Evolutionary conservation across 768 basidiomycete genomes (phyloP), one percentile per base, ranked within the genome.

Genomic region (Russula earlei): DNA sequence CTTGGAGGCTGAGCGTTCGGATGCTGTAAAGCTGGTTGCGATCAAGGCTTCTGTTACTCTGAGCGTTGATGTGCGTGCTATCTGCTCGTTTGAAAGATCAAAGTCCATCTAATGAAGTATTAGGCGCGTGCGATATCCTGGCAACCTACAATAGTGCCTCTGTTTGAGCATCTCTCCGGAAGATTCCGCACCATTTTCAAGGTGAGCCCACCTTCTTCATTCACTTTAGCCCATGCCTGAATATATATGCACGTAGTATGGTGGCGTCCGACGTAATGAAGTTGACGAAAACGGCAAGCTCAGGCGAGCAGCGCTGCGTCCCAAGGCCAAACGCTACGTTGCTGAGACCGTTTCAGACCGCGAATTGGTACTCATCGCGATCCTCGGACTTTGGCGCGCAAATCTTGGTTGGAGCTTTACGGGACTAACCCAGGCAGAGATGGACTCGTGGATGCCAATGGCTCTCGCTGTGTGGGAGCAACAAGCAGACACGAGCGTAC

Each of bases 11-110:
- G 86, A 90, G 62, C 79, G 85, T 29, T 85, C 87, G 1, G 87
- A 91, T 24, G 84, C 85, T 1, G 80, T 89, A 62, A 92, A 92
- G 72, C 79, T 85, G 11, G 80, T 81, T 55, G 91, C 78, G 2
- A 74, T 92, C 52, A 82, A 84, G 59, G 87, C 91, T 2, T 83
- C 78, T 62, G 68, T 87, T 38, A 86, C 82, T 0, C 66, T 91
- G 31, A 72, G 77, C 7, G 75, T 80, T 50, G 89, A 93, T 73
- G 85, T 83, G 64, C 54, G 70, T 62, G n/a, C 33, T 14, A 17
- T 54, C 29, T 58, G 11, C 34, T 38, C n/a, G 3, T 14, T 12
- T 19, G 37, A 24, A 8, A 42, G 37, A 25, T 8, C 14, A 7
- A 15, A 14, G 4, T 29, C 37, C n/a, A 45, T n/a, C 59, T 17